Conservation (phyloP, 805 yeast species). For the Metschnikowia koreensis region DNA sequence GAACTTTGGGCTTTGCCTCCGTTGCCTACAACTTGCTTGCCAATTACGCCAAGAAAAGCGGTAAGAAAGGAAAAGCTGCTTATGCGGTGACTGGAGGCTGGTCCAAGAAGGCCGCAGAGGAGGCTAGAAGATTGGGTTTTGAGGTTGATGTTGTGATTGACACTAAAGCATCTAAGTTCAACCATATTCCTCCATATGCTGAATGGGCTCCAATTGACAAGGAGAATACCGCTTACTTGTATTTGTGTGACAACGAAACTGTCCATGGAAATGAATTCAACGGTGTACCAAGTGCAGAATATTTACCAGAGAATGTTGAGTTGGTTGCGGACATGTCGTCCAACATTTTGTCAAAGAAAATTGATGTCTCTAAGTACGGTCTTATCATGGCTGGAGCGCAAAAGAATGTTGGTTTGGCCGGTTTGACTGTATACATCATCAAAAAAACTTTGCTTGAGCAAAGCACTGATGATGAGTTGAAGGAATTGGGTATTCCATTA, state of each 20-base stretch:
- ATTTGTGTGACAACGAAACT: conserved; percentile 95
- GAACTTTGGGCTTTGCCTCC: conserved; percentile 92
- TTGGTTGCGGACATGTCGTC: conserved; percentile 95
- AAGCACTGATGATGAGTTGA: conserved; percentile 61
- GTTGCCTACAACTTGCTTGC: conserved; percentile 81
- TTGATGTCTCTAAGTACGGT: conserved; percentile 85
- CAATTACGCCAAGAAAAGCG: conserved; percentile 65
- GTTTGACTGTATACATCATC: conserved; percentile 87
- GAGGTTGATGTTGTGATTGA: conserved; percentile 69
- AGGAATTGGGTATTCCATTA: conserved; percentile 62
- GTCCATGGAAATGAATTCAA: conserved; percentile 89
- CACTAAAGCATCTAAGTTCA: conserved; percentile 59
- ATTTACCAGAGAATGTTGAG: conserved; percentile 66
- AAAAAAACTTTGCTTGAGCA: conserved; percentile 74
- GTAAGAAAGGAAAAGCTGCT: conserved; percentile 75
- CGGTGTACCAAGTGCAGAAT: conserved; percentile 48
- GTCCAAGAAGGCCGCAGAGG: conserved; percentile 87
- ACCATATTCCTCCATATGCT: conserved; percentile 60
- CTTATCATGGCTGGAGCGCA: conserved; percentile 97
- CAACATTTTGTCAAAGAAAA: conserved; percentile 74
- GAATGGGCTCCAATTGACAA: conserved; percentile 61
- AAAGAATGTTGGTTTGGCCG: conserved; percentile 96
- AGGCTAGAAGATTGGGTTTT: conserved; percentile 79
- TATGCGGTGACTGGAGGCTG: conserved; percentile 91
- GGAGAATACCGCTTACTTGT: conserved; percentile 76